Conservation (phyloP, 148 eudicot species). For the Rhododendron kiyosumense region DNA sequence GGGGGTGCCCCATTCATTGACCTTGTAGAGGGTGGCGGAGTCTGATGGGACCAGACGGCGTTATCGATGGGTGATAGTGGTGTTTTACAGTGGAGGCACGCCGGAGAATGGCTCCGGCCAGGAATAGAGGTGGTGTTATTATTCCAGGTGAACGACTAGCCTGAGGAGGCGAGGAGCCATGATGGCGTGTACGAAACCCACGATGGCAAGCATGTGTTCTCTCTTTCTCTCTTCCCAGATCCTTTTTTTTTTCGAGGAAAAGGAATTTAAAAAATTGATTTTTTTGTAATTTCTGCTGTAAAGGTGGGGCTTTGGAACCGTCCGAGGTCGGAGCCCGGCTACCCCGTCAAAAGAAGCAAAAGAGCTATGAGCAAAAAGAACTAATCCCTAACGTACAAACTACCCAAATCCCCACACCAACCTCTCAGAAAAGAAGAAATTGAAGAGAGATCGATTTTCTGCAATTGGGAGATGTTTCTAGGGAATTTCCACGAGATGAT, state of each 20-base stretch:
- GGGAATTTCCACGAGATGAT: no score
- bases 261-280: slow-evolving; percentile 25
- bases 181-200: slow-evolving; percentile 40
- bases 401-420: slow-evolving; percentile 56
- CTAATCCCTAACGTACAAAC: slow-evolving; percentile 11
- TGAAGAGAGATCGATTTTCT: no score
- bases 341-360: slow-evolving; percentile 96
- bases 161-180: slow-evolving; percentile 32
- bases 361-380: slow-evolving; percentile 24
- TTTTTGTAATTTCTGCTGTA: slow-evolving; percentile 15
- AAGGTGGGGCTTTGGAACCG: slow-evolving; percentile 85
- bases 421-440: slow-evolving; percentile 60
- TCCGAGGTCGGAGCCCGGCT: slow-evolving; percentile 99
- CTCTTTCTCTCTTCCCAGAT: slow-evolving; percentile 37
- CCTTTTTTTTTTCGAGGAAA: slow-evolving; percentile 14
- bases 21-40: slow-evolving; percentile 49
- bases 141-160: slow-evolving; percentile 26
- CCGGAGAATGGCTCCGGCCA: slow-evolving; percentile 43
- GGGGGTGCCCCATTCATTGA: slow-evolving; percentile 56
- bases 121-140: slow-evolving; percentile 34
- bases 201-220: slow-evolving; percentile 54
- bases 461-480: no score
- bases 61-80: neutral
- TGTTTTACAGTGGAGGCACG: slow-evolving; percentile 30
- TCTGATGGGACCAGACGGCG: slow-evolving; percentile 46